These are phyloP conservation scores for Kandelia obovata DNA, from an alignment of 345 rosid genomes.

Conservation along the genomic window DNA sequence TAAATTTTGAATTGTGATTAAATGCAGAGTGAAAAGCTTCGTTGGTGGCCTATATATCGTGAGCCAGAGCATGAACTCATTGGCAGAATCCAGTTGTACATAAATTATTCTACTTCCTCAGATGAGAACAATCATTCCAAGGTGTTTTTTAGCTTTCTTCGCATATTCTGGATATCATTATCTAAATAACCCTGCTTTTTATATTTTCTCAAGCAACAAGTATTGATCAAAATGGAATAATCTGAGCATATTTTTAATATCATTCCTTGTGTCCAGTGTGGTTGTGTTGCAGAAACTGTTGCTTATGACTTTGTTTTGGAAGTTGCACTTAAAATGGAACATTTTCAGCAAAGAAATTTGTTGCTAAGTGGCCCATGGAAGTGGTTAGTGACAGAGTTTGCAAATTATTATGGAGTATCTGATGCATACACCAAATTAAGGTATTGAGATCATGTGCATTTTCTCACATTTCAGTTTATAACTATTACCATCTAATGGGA, in stretches of 20 bases:
- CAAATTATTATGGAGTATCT: conserved; percentile 27
- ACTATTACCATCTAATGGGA: background rate
- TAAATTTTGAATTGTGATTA: background rate
- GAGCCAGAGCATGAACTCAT: conserved; percentile 25
- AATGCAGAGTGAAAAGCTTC: conserved; percentile 27
- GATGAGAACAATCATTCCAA: conserved; percentile 31
- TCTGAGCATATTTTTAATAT: background rate
- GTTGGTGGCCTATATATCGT: conserved; percentile 32
- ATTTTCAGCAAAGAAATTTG: conserved; percentile 23
- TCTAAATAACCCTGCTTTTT: background rate
- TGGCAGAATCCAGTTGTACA: conserved; percentile 25
- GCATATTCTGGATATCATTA: background rate
- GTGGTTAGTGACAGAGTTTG: conserved; percentile 31
- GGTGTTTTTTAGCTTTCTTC: background rate
- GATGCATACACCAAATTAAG: conserved; percentile 28
- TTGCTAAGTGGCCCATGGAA: conserved; percentile 29
- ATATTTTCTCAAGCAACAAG: too few relatives aligned
- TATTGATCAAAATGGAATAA: too few relatives aligned
- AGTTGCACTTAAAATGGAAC: conserved; percentile 27
- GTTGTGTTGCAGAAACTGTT: conserved; percentile 31
- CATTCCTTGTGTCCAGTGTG: conserved; percentile 17
- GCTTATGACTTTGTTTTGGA: conserved; percentile 31
- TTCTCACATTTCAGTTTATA: background rate
- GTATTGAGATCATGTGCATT: conserved; percentile 5
- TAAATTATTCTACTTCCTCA: conserved; percentile 23